A percentile compares a stretch with the other conserved stretches of the same genome.
Conservation (phyloP, 2,329 filamentous ascomycete genomes). For the Huntiella abstrusa region DNA sequence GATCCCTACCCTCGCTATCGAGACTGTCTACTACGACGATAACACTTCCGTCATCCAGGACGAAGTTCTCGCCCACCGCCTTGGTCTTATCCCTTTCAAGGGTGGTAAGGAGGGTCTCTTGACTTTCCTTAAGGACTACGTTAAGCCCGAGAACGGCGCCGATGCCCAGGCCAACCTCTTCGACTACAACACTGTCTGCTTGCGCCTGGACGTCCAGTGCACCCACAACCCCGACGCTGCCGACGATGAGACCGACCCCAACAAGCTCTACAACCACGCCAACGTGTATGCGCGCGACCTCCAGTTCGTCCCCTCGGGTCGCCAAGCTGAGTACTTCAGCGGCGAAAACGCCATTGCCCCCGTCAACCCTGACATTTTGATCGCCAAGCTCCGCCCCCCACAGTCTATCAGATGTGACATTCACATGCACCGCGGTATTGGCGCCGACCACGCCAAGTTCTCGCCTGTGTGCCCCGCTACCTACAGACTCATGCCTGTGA, state of each 20-base stretch:
- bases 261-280: constrained; percentile 69
- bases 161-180: constrained; percentile 39
- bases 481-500: constrained; percentile 78
- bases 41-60: constrained; percentile 98
- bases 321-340: constrained; percentile 50
- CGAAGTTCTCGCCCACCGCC: constrained; percentile 77
- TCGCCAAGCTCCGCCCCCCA: constrained; percentile 82
- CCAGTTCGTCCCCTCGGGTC: constrained; percentile 55
- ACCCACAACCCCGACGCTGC: constrained; percentile 57
- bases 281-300: constrained; percentile 68
- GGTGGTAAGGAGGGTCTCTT: constrained; percentile 57
- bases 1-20: constrained; percentile 84
- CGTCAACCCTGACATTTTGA: constrained; percentile 78
- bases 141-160: constrained; percentile 46
- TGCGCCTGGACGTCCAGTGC: constrained; percentile 63
- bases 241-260: constrained; percentile 58
- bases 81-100: constrained; percentile 79
- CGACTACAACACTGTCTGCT: constrained; percentile 75
- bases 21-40: constrained; percentile 82
- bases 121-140: constrained; percentile 65
- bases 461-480: constrained; percentile 88
- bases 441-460: constrained; percentile 90
- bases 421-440: constrained; percentile 90
- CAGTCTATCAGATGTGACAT: constrained; percentile 74
- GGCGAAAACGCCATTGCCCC: constrained; percentile 51